Evolutionary conservation across 1,139 yeast species (phyloP), one percentile per base, ranked within the genome.

Genomic region (Geotrichum aggregatum): DNA sequence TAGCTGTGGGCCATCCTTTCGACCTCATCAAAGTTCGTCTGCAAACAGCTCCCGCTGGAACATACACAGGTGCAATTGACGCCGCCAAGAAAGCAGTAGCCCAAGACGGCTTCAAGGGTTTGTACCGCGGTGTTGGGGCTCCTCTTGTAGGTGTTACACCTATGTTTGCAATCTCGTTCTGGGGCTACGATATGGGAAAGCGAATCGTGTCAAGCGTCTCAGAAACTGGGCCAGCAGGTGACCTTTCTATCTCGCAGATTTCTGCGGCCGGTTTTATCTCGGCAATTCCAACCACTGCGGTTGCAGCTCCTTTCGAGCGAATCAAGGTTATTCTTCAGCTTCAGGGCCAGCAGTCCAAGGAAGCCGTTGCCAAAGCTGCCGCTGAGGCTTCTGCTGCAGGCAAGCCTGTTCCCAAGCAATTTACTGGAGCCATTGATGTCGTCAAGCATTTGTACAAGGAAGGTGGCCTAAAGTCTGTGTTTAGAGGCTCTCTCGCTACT

Each of bases 131-230:
- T 54, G 95, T 87, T 28, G 76, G 83, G 34, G 95, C 96, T 10
- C 98, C 98, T 4, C 74, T 92, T 50, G 69, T 87, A 28, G 98
- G 98, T 31, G 98, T 92, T 28, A 92, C 98, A 0, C 98, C 98
- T 39, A 92, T 92, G 88, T 92, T 92, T 74, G 98, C 98, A 10
- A 94, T 92, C 33, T 87, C 96, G 1, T 92, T 92, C 75, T 91
- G 98, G 98, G 98, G 98, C 66, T 92, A 92, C 71, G 98, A 89
- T 65, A 76, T 88, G 52, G 98, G 98, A 57, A 89, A 89, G 71
- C 80, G 81, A 58, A 56, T 91, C 10, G 95, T 91, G 3, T 59
- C 66, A 2, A 61, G 72, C 5, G 65, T 67, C 49, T 40, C 47
- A n/a, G 70, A 77, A 5, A 70, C 44, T 3, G 54, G 54, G 1